Evolutionary conservation across 306 rosid genomes (phyloP).

Genomic region (Senna tora): DNA sequence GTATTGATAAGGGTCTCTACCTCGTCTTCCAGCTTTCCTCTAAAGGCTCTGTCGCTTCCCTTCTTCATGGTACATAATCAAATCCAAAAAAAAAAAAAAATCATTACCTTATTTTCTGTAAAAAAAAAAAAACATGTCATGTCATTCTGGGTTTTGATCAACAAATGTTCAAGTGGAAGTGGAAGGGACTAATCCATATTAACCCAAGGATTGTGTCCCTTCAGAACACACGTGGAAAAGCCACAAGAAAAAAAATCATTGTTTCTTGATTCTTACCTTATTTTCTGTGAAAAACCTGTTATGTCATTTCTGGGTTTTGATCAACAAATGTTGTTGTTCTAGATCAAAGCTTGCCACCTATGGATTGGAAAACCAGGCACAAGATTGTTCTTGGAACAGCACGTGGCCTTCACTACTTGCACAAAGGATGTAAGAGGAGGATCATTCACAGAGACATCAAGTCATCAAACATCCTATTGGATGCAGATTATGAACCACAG

Average conservation of each 20-base stretch:
- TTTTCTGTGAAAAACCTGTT: slow-evolving; percentile 1
- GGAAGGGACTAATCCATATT: too few species aligned
- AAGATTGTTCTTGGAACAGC: slow-evolving; percentile 84
- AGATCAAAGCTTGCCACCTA: slow-evolving; percentile 68
- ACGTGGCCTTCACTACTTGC: slow-evolving; percentile 85
- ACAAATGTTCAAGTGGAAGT: too few species aligned
- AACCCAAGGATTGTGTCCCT: too few species aligned
- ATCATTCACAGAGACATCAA: slow-evolving; percentile 89
- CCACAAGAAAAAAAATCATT: too few species aligned
- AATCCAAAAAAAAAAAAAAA: slow-evolving; percentile 8
- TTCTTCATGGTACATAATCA: slow-evolving; percentile 70
- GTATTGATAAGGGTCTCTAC: slow-evolving; percentile 87
- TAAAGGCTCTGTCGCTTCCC: slow-evolving; percentile 80
- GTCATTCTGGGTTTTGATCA: too few species aligned
- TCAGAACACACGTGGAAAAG: too few species aligned
- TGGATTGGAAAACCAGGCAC: slow-evolving; percentile 90
- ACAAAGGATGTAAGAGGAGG: slow-evolving; percentile 90
- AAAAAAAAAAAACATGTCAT: too few species aligned
- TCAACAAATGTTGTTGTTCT: background rate
- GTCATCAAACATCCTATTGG: slow-evolving; percentile 74
- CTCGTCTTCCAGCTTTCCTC: slow-evolving; percentile 79
- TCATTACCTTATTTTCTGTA: background rate
- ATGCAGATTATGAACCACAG: slow-evolving; percentile 82
- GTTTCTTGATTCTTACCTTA: too few species aligned
- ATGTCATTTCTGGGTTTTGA: slow-evolving; percentile 32